phyloP scores from a whole-genome alignment of 306 rosid genomes.

The Albizia julibrissin region DNA sequence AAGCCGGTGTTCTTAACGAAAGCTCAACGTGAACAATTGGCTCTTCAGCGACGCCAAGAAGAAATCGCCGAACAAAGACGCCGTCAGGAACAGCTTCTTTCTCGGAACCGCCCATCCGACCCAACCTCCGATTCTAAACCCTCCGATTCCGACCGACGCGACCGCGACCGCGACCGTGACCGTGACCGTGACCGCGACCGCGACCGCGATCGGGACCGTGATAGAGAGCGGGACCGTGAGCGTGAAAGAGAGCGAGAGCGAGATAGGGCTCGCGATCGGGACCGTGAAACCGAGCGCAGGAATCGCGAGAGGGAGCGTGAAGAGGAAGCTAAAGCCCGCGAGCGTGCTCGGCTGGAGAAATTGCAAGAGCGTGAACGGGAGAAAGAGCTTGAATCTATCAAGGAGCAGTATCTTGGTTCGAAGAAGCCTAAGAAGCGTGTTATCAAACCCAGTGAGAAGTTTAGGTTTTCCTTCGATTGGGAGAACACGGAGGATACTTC shows the following conservation, averaged over 20 bases:
- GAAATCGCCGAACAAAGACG: not conserved
- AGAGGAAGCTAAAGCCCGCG: not conserved
- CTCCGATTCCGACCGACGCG: not conserved
- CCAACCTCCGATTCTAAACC: not conserved
- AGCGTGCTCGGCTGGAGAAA: not conserved
- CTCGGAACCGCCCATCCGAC: not conserved
- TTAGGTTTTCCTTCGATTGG: not conserved
- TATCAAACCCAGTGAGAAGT: not conserved
- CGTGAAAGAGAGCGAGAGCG: not conserved
- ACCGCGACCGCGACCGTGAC: not conserved
- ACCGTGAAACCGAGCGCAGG: not conserved
- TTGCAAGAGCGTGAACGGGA: not conserved
- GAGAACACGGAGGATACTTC: slow-evolving; percentile 1
- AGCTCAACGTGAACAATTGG: not conserved
- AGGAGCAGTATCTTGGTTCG: not conserved
- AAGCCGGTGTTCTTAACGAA: not conserved
- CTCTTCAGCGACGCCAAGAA: not conserved
- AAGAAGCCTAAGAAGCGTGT: not conserved
- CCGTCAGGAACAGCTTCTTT: not conserved
- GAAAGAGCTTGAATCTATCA: not conserved
- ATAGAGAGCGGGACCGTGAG: not conserved
- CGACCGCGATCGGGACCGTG: not conserved
- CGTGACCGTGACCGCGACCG: not conserved
- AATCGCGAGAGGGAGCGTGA: not conserved
- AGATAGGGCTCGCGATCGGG: not conserved